Percentiles rank a stretch among this genome's conserved stretches.
These are phyloP conservation scores for Cordyceps javanica DNA, from an alignment of 2,329 filamentous ascomycete species.

Conservation along the genomic window DNA sequence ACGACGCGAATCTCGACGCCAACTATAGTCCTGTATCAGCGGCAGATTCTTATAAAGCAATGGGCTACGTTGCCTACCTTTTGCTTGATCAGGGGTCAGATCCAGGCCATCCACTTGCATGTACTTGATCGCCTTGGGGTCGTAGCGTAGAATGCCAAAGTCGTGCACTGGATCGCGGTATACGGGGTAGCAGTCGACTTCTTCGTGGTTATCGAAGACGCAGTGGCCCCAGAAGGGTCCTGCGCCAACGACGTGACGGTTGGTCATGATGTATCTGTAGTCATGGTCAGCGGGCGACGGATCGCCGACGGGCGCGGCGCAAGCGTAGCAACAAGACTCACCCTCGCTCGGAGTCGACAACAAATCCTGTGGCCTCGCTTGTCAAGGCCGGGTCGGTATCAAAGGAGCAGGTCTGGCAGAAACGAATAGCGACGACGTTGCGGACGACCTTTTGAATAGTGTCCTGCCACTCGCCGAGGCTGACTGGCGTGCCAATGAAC, in stretches of 20 bases:
- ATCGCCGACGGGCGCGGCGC: background rate
- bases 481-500: conserved; percentile 33
- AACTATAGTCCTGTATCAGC: conserved; percentile 40
- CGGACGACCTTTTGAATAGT: conserved; percentile 91
- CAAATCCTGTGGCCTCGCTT: conserved; percentile 95
- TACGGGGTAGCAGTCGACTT: conserved; percentile 92
- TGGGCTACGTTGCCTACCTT: conserved; percentile 36
- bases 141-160: conserved; percentile 94
- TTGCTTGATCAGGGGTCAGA: conserved; percentile 78
- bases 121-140: conserved; percentile 93
- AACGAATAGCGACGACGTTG: conserved; percentile 97
- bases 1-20: conserved; percentile 94
- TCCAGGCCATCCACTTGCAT: conserved; percentile 80
- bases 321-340: conserved; percentile 34
- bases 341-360: conserved; percentile 89
- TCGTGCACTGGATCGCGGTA: conserved; percentile 98
- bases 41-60: background rate
- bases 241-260: conserved; percentile 87
- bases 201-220: conserved; percentile 97
- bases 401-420: conserved; percentile 96
- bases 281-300: background rate
- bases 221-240: conserved; percentile 98
- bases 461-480: conserved; percentile 73
- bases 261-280: conserved; percentile 69
- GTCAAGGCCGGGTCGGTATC: conserved; percentile 93